A percentile compares a stretch with the other conserved stretches of the same genome.
These are phyloP conservation scores for Posidonia oceanica DNA, from an alignment of 116 monocot genomes.

Conservation along the genomic window DNA sequence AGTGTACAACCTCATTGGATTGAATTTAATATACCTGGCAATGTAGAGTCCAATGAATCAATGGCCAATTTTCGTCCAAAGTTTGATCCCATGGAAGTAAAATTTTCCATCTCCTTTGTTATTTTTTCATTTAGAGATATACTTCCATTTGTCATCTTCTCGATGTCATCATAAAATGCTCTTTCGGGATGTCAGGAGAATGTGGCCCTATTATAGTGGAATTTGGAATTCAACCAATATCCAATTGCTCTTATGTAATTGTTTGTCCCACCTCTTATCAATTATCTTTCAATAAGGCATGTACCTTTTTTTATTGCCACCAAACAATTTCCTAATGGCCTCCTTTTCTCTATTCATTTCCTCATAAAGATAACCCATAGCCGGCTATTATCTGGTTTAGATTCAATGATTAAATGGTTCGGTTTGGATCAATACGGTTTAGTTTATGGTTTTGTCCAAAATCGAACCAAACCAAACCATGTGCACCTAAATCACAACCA, in stretches of 20 bases:
- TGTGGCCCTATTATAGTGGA: neutral
- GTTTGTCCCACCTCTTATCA: neutral
- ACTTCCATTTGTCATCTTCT: neutral
- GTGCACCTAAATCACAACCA: too few relatives aligned
- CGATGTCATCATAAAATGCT: neutral
- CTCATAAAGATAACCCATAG: neutral
- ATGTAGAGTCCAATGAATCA: neutral
- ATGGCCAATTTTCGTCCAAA: neutral
- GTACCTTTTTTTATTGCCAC: neutral
- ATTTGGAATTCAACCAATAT: neutral
- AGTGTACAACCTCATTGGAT: too few relatives aligned
- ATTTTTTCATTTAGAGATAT: neutral
- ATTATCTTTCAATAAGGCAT: constrained; percentile 4
- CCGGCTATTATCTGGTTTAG: neutral
- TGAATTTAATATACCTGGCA: too few relatives aligned
- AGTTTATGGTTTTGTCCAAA: neutral
- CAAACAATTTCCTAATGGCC: neutral
- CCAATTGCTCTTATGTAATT: neutral
- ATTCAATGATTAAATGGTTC: too few relatives aligned
- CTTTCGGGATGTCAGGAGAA: neutral
- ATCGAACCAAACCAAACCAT: too few relatives aligned
- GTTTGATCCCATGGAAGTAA: neutral
- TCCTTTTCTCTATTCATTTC: neutral
- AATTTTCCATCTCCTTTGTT: neutral
- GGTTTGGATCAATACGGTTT: neutral